Base-by-base conservation (phyloP, 2,329 filamentous ascomycete genomes). In the Ceratocystis smalleyi region DNA sequence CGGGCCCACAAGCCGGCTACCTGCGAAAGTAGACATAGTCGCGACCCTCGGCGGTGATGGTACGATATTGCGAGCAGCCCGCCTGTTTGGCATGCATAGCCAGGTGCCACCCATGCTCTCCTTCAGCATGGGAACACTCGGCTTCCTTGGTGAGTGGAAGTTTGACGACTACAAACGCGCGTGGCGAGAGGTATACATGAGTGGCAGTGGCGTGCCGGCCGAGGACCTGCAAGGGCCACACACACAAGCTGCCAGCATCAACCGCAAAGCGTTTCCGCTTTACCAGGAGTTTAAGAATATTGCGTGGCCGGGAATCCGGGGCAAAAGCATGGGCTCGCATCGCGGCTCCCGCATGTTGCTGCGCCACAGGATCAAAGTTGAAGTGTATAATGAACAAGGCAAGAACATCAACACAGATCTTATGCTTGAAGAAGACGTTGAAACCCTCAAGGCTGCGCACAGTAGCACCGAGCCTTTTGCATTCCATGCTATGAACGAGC, bases 121-220 rank as follows among this genome's bases (percentile, higher is more conserved):
- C 1, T 99, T 99, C 72, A 95, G 91, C 72, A 96, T 99, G 89
- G 94, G 94, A 5, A 95, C 92, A 0, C 77, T 99, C 0, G 94
- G 94, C 0, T 99, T 99, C 69, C 77, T 99, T 6, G 91, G 92
- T 17, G 92, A 97, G 74, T 99, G 92, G 91, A 95, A 94, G 70
- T 97, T 97, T 72, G 79, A 80, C 5, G 91, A 97, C 70, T 89
- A 95, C 76, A 96, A 96, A 75, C 82, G 89, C 60, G 94, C 94
- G 0, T 96, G 95, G 77, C 80, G 90, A 60, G 89, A 96, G 72
- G 89, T 94, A 63, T 96, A 95, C 76, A 95, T 96, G 88, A 83
- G 81, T 69, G 82, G 82, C 1, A 82, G 80, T 68, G 75, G 77
- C 55, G 80, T 82, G 7, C 73, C 77, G 1, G 75, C 75, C 68